Conservation (phyloP, 257 asterid genomes). For the Vinca minor region DNA sequence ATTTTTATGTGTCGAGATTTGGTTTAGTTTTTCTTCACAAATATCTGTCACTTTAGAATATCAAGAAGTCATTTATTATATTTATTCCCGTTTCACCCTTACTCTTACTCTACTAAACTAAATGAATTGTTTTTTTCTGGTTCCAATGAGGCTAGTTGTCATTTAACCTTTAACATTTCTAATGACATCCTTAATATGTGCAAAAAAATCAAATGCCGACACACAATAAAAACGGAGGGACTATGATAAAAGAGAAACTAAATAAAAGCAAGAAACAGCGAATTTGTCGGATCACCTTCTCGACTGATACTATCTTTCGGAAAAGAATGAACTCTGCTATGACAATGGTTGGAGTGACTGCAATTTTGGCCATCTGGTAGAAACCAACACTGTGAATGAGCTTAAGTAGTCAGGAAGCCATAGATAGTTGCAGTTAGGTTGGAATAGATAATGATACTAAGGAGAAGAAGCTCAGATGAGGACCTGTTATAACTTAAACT, state of each 20-base stretch:
- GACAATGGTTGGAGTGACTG: constrained; percentile 86
- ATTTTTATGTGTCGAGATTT: no score
- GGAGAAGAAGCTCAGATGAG: background rate
- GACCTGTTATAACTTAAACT: constrained; percentile 81
- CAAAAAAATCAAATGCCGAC: no score
- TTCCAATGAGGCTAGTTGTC: no score
- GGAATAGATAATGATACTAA: background rate
- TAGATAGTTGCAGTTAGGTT: constrained; percentile 3
- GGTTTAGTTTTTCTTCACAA: no score
- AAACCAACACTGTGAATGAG: constrained; percentile 71
- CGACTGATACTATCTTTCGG: constrained; percentile 41
- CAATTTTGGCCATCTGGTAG: constrained; percentile 93
- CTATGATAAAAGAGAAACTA: background rate
- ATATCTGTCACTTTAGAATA: no score
- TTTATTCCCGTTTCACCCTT: no score
- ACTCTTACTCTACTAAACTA: no score
- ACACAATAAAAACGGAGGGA: no score
- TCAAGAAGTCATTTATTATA: no score
- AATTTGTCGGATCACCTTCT: constrained; percentile 32
- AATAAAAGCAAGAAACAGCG: background rate
- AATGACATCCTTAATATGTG: no score
- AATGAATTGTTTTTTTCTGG: no score
- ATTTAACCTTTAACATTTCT: no score
- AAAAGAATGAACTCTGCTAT: constrained; percentile 61
- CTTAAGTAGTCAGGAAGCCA: constrained; percentile 26